Conservation (phyloP, 202 grass and related monocot species). For the Zizania palustris region DNA sequence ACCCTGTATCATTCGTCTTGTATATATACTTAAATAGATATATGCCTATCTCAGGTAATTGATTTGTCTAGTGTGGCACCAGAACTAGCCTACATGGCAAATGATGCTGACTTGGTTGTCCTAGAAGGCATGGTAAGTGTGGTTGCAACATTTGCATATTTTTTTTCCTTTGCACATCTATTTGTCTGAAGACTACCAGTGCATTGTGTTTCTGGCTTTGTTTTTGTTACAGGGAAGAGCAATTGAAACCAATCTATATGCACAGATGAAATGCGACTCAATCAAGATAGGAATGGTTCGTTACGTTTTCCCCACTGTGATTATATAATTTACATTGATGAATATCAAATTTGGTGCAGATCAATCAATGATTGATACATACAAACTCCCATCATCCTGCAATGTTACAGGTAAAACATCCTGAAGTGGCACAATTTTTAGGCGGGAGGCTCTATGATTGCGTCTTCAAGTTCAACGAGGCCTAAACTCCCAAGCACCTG, state of each 20-base stretch:
- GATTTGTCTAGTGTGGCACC: slow-evolving; percentile 84
- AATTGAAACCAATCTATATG: slow-evolving; percentile 96
- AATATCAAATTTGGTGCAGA: not conserved
- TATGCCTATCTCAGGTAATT: slow-evolving; percentile 68
- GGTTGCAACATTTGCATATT: slow-evolving; percentile 10
- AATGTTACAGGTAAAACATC: slow-evolving; percentile 84
- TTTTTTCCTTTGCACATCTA: slow-evolving; percentile 2
- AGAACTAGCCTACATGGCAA: slow-evolving; percentile 79
- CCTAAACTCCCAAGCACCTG: slow-evolving; percentile 44
- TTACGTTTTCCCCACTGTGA: slow-evolving; percentile 2
- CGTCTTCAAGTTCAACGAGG: slow-evolving; percentile 92
- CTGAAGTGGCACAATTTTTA: slow-evolving; percentile 95
- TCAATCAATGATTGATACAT: not conserved
- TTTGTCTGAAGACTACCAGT: not conserved
- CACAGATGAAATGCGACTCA: slow-evolving; percentile 89
- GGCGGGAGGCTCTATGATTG: slow-evolving; percentile 97
- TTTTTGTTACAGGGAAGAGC: slow-evolving; percentile 69
- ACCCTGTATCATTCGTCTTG: slow-evolving; percentile 12
- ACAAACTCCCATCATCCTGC: slow-evolving; percentile 4
- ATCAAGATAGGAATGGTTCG: slow-evolving; percentile 97
- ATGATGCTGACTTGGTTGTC: slow-evolving; percentile 79
- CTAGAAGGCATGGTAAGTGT: slow-evolving; percentile 92
- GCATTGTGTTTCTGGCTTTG: slow-evolving; percentile 15
- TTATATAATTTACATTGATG: slow-evolving; percentile 9
- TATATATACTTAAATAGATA: slow-evolving; percentile 19